Base-by-base conservation (phyloP, 306 rosid species). In the Castanopsis chinensis region DNA sequence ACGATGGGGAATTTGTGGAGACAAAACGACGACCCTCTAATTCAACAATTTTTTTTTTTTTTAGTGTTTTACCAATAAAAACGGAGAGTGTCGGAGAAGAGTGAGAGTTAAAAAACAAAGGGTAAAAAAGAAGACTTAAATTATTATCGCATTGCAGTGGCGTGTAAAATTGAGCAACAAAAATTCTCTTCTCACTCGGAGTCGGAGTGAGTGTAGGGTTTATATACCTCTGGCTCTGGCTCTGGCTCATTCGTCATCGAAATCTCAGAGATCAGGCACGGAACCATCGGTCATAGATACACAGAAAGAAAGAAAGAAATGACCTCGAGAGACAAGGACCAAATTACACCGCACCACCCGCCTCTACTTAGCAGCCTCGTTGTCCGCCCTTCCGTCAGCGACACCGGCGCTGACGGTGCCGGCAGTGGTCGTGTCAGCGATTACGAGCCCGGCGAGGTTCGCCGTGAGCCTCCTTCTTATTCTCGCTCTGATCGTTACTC, bases 311-410 rank as follows among this genome's bases (percentile, higher is more conserved):
- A 49, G 17, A 49, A 49, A 13, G 53, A 49, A 18, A 88, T 88
- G 92, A 79, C 79, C 75, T 86, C 90, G 57, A 82, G 92, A 72
- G 88, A 84, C 79, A 86, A 82, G 52, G 88, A 82, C 64, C 88
- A 81, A 55, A 74, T 82, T 43, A 73, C 90, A 30, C 52, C 84
- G 77, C 86, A 82, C 75, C 88, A 84, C 69, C 92, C 82, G 82
- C 91, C 89, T 45, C 79, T 86, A 70, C 83, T 88, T 45, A 88
- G 92, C 85, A 88, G 92, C 84, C 92, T 88, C 64, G 90, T 88
- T 20, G 82, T 88, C 2, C 88, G 92, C 6, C 80, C 92, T 11
- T 81, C 92, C 71, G 76, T 70, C 75, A 84, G 84, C 70, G 92
- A 72, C 1, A 77, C 73, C 12, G 86, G 82, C 21, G 72, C 75